Conservation (phyloP, 768 basidiomycete species). For the Crucibulum laeve region DNA sequence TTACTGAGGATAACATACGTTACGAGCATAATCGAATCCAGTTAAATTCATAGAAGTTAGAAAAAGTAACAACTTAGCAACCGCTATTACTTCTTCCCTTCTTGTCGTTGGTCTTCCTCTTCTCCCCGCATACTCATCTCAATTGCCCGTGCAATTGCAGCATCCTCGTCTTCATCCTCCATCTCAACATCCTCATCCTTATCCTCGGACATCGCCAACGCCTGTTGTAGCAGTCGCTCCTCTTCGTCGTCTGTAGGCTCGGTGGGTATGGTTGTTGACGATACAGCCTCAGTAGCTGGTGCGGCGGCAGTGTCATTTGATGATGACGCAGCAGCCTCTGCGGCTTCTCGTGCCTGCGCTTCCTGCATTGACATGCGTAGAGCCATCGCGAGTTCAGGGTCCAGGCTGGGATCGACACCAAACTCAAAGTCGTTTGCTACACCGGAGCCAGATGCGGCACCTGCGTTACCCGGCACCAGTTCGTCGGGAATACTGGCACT, state of each 20-base stretch:
- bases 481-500: constrained; percentile 64
- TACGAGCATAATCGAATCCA: too few relatives aligned
- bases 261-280: too few relatives aligned
- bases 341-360: constrained; percentile 73
- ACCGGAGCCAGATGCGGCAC: constrained; percentile 43
- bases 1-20: too few relatives aligned
- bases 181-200: constrained; percentile 45
- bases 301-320: constrained; percentile 21
- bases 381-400: constrained; percentile 97
- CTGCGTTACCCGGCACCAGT: constrained; percentile 41
- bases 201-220: constrained; percentile 62
- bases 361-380: constrained; percentile 98
- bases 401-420: constrained; percentile 91
- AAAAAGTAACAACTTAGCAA: not conserved
- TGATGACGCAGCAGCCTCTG: constrained; percentile 38
- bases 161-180: constrained; percentile 71
- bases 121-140: constrained; percentile 86
- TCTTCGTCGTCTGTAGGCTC: constrained; percentile 66
- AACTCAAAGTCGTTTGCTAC: constrained; percentile 66
- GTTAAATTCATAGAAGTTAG: too few relatives aligned
- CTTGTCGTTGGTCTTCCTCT: constrained; percentile 44
- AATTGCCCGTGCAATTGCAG: constrained; percentile 86
- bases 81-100: constrained; percentile 24
- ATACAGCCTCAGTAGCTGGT: constrained; percentile 15
- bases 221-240: constrained; percentile 64